A percentile compares a stretch with the other conserved stretches of the same genome.
These are phyloP conservation scores for Pythium sp. DNA, from an alignment of 352 stramenopile genomes.

Conservation along the genomic window DNA sequence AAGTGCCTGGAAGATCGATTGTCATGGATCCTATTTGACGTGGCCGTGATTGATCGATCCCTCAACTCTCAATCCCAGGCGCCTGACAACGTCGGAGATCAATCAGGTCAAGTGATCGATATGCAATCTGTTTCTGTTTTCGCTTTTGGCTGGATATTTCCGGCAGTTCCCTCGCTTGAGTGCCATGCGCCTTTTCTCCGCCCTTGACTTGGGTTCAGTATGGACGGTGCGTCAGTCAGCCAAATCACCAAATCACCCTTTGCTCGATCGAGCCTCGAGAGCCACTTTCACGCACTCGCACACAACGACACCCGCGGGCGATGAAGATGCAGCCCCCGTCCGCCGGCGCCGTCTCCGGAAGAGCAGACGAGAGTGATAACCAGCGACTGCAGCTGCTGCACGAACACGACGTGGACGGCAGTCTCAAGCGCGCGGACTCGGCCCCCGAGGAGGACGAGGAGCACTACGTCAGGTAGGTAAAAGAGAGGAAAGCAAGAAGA, in stretches of 20 bases:
- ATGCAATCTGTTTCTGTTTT: background rate
- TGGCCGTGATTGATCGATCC: too few species aligned
- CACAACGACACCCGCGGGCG: background rate
- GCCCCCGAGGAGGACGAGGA: conserved; percentile 51
- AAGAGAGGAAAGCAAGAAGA: background rate
- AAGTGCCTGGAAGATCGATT: too few species aligned
- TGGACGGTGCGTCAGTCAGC: conserved; percentile 3
- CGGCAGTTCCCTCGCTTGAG: conserved; percentile 3
- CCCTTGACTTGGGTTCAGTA: conserved; percentile 9
- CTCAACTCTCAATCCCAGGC: too few species aligned
- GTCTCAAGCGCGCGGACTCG: conserved; percentile 33
- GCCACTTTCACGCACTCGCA: background rate
- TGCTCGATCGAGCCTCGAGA: background rate
- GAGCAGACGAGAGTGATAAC: background rate
- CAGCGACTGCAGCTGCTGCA: background rate
- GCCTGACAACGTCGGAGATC: too few species aligned
- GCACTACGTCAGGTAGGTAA: conserved; percentile 57
- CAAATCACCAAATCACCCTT: background rate
- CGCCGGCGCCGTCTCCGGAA: background rate
- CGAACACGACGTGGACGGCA: background rate
- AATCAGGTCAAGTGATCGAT: too few species aligned
- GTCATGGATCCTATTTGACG: too few species aligned
- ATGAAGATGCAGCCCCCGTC: conserved; percentile 9
- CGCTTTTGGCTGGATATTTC: background rate
- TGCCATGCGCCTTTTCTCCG: conserved; percentile 5